Percentiles rank a stretch among this genome's conserved stretches.
phyloP scores from a whole-genome alignment of 2,329 filamentous ascomycete genomes.

The Huntiella bhutanensis region DNA sequence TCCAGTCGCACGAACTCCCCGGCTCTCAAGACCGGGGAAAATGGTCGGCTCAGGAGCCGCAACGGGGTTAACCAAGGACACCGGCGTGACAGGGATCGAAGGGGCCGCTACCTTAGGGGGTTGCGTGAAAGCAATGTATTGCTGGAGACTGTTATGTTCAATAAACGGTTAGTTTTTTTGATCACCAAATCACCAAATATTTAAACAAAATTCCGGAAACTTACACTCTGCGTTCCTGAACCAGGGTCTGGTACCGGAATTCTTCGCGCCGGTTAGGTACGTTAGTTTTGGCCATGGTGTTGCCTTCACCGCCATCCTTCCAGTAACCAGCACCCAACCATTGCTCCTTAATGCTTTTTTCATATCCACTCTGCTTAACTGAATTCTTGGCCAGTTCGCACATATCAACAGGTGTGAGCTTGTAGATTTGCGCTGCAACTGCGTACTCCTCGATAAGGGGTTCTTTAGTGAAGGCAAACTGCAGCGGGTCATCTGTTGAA shows the following conservation, averaged over 20 bases:
- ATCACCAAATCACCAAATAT: neutral
- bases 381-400: slow-evolving; percentile 94
- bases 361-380: slow-evolving; percentile 86
- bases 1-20: slow-evolving; percentile 26
- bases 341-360: slow-evolving; percentile 69
- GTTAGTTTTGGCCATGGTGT: slow-evolving; percentile 89
- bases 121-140: slow-evolving; percentile 11
- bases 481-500: slow-evolving; percentile 88
- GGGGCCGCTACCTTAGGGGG: neutral
- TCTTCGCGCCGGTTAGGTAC: slow-evolving; percentile 83
- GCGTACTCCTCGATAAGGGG: slow-evolving; percentile 96
- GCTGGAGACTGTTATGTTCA: slow-evolving; percentile 6
- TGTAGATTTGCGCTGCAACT: slow-evolving; percentile 95
- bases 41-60: slow-evolving; percentile 39
- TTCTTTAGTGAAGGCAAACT: slow-evolving; percentile 97
- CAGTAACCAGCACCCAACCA: slow-evolving; percentile 74
- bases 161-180: neutral
- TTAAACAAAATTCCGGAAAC: slow-evolving; percentile 16
- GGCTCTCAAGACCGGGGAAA: slow-evolving; percentile 50
- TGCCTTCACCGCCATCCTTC: slow-evolving; percentile 62
- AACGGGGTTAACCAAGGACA: neutral
- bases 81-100: neutral
- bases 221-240: slow-evolving; percentile 72
- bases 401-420: slow-evolving; percentile 93
- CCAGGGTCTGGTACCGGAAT: slow-evolving; percentile 70